Evolutionary conservation across 1,139 yeast species (phyloP).

Genomic region (Pichia sp.): DNA sequence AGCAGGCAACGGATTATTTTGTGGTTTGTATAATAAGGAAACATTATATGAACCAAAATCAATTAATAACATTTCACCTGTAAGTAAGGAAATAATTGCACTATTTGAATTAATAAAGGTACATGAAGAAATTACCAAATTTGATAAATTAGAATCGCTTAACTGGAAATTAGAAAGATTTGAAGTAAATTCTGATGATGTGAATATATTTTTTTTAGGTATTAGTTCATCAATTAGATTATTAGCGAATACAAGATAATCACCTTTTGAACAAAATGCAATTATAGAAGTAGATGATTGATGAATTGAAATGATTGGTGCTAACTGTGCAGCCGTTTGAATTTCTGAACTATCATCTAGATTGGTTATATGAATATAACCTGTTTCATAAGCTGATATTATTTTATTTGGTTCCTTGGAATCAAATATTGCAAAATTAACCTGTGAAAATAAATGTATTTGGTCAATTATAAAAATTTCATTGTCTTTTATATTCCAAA

Average conservation of each 20-base stretch:
- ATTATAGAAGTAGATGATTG: background rate
- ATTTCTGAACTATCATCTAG: background rate
- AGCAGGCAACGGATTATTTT: background rate
- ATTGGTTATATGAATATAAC: slow-evolving; percentile 2
- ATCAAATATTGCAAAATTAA: slow-evolving; percentile 10
- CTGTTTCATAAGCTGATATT: slow-evolving; percentile 5
- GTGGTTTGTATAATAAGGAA: background rate
- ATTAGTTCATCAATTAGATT: background rate
- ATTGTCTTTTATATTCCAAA: slow-evolving; percentile 7
- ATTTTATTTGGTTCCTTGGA: background rate
- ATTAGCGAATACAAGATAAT: background rate
- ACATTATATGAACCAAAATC: slow-evolving; percentile 6
- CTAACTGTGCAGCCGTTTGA: background rate
- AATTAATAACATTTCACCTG: slow-evolving; percentile 16
- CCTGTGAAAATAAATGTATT: background rate
- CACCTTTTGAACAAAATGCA: background rate
- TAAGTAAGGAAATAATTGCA: slow-evolving; percentile 17
- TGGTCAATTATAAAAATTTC: background rate
- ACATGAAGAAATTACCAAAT: slow-evolving; percentile 16
- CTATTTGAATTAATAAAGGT: slow-evolving; percentile 14
- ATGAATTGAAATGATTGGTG: background rate
- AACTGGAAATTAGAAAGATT: background rate
- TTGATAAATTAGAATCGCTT: background rate
- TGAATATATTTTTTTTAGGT: background rate
- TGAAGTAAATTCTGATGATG: background rate